Evolutionary conservation across 371 early-diverging fungal genomes (phyloP).

Genomic region (Rhizopus sp.): DNA sequence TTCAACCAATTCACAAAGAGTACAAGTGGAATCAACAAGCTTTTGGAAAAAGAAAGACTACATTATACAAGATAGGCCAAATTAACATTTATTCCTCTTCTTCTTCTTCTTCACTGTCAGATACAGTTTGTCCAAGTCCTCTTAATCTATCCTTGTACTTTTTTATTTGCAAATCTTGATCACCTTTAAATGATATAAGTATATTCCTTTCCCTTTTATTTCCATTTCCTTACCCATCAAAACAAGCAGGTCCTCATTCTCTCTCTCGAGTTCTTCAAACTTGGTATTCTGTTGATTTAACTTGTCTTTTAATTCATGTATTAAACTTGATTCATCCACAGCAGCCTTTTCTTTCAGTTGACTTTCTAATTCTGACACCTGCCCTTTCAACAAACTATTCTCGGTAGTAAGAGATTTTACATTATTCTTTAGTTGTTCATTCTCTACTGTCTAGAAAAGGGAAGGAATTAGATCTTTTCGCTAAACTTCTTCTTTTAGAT

Average conservation of each 20-base stretch:
- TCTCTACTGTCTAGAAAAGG: background rate
- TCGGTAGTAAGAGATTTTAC: conserved; percentile 6
- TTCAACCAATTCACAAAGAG: conserved; percentile 16
- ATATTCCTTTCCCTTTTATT: background rate
- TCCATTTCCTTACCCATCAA: conserved; percentile 63
- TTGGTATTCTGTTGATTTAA: conserved; percentile 37
- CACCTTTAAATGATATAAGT: conserved; percentile 38
- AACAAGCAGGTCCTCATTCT: conserved; percentile 91
- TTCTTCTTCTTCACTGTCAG: conserved; percentile 57
- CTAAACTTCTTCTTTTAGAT: background rate
- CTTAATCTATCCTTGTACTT: conserved; percentile 64
- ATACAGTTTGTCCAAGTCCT: conserved; percentile 57
- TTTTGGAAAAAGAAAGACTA: conserved; percentile 28
- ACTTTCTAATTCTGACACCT: conserved; percentile 10
- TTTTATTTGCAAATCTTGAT: conserved; percentile 73
- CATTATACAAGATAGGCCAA: conserved; percentile 3
- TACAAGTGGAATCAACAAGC: conserved; percentile 12
- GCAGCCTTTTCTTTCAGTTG: conserved; percentile 2
- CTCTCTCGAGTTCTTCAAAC: conserved; percentile 64
- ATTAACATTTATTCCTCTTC: conserved; percentile 38
- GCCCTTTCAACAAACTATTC: conserved; percentile 9
- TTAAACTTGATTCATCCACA: conserved; percentile 1
- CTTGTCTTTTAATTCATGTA: conserved; percentile 23
- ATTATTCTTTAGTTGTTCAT: conserved; percentile 1
- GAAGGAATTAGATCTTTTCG: background rate